Evolutionary conservation across 805 yeast genomes (phyloP), one percentile per base, ranked within the genome.

Genomic region (Yamadazyma nakazawae): DNA sequence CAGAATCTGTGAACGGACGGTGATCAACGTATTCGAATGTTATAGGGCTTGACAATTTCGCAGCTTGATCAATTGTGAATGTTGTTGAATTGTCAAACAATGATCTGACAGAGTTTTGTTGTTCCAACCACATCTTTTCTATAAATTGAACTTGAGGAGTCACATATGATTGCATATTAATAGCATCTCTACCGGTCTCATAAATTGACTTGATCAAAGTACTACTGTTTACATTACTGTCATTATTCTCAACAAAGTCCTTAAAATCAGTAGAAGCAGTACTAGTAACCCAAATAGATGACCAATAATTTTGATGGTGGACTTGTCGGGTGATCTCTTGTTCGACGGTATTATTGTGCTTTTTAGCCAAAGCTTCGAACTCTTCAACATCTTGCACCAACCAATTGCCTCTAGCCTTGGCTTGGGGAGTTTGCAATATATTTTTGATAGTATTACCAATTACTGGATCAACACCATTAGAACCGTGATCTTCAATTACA

Each of bases 101-200:
- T n/a, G 54, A 57, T 40, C 57, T 58, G 18, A 63, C 58, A 52
- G 51, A 45, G 51, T 57, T 34, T 54, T 58, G 58, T 47, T 57
- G 59, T n/a, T 21, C 40, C 36, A 65, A 47, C 64, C 71, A 67
- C 9, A 55, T 37, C 0, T 41, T 42, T 40, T 72, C 74, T 18
- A 84, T 59, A 1, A 37, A 46, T 12, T 55, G 48, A n/a, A 81
- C 49, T 5, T 72, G 58, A 0, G 83, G 79, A 0, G 68, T 56
- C 12, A 68, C 59, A 41, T 72, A 75, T 2, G 72, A 54, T 8
- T 53, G 59, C 68, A 82, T 70, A 30, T 76, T 73, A 16, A 68
- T 52, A 34, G 78, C 71, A 59, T 85, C 92, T 54, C 90, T 68
- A 5, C 84, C 88, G 0, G 85, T 74, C 59, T 82, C 88, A 58